phyloP scores from a whole-genome alignment of 2,329 filamentous ascomycete species.

The Trichoderma guizhouense region DNA sequence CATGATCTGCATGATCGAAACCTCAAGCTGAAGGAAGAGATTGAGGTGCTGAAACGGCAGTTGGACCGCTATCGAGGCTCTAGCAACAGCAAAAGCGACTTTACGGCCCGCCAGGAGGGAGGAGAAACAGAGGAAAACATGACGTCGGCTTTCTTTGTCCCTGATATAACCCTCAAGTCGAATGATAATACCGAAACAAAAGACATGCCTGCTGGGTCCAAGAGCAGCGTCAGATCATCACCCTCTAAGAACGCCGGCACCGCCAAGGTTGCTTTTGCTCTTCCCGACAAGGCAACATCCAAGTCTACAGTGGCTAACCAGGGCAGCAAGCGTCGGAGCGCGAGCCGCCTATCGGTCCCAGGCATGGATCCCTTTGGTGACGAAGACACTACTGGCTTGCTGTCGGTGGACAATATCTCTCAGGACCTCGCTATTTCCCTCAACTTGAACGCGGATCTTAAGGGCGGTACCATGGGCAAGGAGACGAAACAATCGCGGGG shows the following conservation, averaged over 20 bases:
- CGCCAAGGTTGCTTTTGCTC: slow-evolving; percentile 41
- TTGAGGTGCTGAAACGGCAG: slow-evolving; percentile 45
- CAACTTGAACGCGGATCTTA: slow-evolving; percentile 24
- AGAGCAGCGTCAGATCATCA: slow-evolving; percentile 27
- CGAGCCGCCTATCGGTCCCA: slow-evolving; percentile 22
- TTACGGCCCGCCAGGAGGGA: slow-evolving; percentile 32
- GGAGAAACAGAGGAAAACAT: slow-evolving; percentile 49
- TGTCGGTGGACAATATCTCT: slow-evolving; percentile 33
- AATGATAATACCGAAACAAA: slow-evolving; percentile 37
- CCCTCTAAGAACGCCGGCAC: slow-evolving; percentile 26
- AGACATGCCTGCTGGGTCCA: slow-evolving; percentile 29
- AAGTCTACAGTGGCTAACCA: slow-evolving; percentile 38
- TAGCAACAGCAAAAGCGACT: slow-evolving; percentile 35
- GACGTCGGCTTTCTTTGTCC: slow-evolving; percentile 57
- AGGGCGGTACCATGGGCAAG: slow-evolving; percentile 18
- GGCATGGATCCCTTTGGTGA: slow-evolving; percentile 31
- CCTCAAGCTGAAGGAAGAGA: slow-evolving; percentile 45
- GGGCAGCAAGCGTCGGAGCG: slow-evolving; percentile 41
- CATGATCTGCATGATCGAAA: slow-evolving; percentile 47
- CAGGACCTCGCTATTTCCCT: slow-evolving; percentile 36
- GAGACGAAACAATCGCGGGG: slow-evolving; percentile 23
- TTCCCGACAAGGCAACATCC: slow-evolving; percentile 36
- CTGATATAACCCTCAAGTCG: slow-evolving; percentile 54
- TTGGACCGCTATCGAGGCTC: slow-evolving; percentile 39
- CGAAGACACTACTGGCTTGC: slow-evolving; percentile 35